Conservation (phyloP, 2,329 filamentous ascomycete genomes). For the Rutstroemia sydowiana region DNA sequence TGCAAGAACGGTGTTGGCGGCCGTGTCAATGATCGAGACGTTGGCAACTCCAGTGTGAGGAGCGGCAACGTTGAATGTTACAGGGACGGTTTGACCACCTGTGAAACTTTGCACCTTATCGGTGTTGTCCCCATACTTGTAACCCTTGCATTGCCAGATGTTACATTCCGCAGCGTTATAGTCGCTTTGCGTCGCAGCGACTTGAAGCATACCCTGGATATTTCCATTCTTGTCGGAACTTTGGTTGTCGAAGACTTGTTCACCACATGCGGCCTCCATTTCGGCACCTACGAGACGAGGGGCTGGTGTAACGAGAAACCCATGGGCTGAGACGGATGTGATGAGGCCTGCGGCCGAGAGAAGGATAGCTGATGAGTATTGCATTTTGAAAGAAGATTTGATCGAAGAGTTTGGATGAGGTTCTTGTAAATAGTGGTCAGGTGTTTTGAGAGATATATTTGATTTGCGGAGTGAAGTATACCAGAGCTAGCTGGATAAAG, state of each 20-base stretch:
- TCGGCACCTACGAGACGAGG: conserved; percentile 37
- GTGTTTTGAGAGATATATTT: neutral
- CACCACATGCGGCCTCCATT: conserved; percentile 36
- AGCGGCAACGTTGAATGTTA: conserved; percentile 37
- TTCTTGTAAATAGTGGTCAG: neutral
- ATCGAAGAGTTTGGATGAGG: neutral
- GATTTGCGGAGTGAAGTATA: conserved; percentile 1
- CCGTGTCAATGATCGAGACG: conserved; percentile 45
- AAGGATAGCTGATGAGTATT: conserved; percentile 22
- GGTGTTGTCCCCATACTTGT: conserved; percentile 38
- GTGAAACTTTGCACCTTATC: conserved; percentile 37
- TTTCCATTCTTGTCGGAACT: conserved; percentile 27
- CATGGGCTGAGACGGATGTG: conserved; percentile 40
- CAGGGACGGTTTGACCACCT: conserved; percentile 37
- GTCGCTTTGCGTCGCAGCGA: conserved; percentile 28
- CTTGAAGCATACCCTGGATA: conserved; percentile 31
- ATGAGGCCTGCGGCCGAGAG: conserved; percentile 24
- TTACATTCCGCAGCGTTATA: conserved; percentile 29
- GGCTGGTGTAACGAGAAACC: conserved; percentile 37
- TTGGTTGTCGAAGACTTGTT: conserved; percentile 33
- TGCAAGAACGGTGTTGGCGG: conserved; percentile 42
- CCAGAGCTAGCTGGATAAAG: conserved; percentile 11
- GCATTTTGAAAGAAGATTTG: conserved; percentile 14
- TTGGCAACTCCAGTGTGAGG: conserved; percentile 48
- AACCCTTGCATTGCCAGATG: conserved; percentile 43